phyloP scores from a whole-genome alignment of 2,329 filamentous ascomycete species.

The Claviceps sp. region DNA sequence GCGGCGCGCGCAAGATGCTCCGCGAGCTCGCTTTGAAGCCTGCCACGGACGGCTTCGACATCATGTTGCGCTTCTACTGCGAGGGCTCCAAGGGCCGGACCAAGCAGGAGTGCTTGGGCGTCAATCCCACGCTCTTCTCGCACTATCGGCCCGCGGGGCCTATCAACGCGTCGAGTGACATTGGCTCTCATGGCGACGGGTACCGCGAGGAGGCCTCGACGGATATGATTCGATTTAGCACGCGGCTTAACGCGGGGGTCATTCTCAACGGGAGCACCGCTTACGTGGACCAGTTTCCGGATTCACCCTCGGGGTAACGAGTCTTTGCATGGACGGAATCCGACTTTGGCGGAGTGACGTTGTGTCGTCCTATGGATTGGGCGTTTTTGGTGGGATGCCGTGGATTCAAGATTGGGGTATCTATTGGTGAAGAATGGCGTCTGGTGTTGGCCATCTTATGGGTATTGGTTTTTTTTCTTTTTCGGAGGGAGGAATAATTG shows the following conservation, averaged over 20 bases:
- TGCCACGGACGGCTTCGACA: constrained; percentile 27
- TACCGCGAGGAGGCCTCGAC: constrained; percentile 18
- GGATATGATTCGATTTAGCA: constrained; percentile 25
- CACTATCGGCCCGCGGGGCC: constrained; percentile 28
- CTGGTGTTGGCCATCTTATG: too few species aligned
- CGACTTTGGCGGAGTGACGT: too few species aligned
- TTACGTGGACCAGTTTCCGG: constrained; percentile 13
- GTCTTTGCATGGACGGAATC: too few species aligned
- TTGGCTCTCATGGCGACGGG: constrained; percentile 18
- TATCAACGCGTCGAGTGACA: constrained; percentile 21
- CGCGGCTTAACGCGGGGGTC: constrained; percentile 25
- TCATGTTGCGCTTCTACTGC: constrained; percentile 33
- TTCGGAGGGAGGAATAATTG: too few species aligned
- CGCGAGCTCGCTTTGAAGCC: constrained; percentile 28
- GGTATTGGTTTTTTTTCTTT: too few species aligned
- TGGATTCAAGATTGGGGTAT: too few species aligned
- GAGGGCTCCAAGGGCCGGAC: constrained; percentile 21
- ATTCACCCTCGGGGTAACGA: constrained; percentile 7
- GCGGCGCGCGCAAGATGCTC: constrained; percentile 28
- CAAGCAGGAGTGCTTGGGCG: constrained; percentile 25
- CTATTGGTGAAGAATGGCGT: too few species aligned
- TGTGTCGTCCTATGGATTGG: too few species aligned
- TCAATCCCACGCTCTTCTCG: constrained; percentile 31
- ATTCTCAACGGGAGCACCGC: constrained; percentile 21
- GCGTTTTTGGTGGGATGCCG: too few species aligned